Percentiles rank a stretch among this genome's conserved stretches.
These are phyloP conservation scores for Tardiomyces blankii DNA, from an alignment of 1,139 yeast species.

Conservation along the genomic window DNA sequence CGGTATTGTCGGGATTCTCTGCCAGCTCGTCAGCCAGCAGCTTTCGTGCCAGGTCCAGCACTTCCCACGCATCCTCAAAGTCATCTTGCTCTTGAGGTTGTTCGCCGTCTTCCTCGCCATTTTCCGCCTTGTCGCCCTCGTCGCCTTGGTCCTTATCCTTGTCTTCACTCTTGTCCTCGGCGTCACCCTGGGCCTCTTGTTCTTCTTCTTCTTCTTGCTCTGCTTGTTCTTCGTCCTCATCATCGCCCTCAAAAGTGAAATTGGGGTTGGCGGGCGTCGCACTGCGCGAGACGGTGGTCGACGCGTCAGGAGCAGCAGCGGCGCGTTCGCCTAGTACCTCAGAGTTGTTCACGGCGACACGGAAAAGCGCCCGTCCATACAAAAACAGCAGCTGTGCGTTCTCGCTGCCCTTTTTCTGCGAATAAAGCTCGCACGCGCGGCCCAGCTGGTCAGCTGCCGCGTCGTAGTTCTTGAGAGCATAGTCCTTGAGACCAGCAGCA, in stretches of 20 bases:
- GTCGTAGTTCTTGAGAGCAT: conserved; percentile 55
- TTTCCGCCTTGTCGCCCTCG: conserved; percentile 28
- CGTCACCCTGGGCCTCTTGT: conserved; percentile 23
- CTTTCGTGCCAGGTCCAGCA: conserved; percentile 63
- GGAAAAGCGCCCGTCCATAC: conserved; percentile 75
- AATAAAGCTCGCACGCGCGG: conserved; percentile 54
- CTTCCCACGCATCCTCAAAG: conserved; percentile 82
- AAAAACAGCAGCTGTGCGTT: conserved; percentile 63
- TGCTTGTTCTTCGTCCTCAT: conserved; percentile 33
- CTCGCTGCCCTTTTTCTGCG: conserved; percentile 37
- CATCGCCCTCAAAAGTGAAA: conserved; percentile 46
- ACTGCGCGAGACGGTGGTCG: background rate
- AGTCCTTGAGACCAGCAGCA: conserved; percentile 49
- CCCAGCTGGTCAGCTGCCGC: conserved; percentile 63
- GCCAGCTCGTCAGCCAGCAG: conserved; percentile 26
- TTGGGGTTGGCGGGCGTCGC: conserved; percentile 10
- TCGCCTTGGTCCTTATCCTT: conserved; percentile 24
- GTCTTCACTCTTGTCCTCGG: conserved; percentile 19
- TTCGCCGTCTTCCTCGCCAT: conserved; percentile 27
- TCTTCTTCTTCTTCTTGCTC: conserved; percentile 29
- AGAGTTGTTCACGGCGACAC: conserved; percentile 61
- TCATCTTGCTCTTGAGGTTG: conserved; percentile 40
- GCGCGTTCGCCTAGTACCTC: conserved; percentile 64
- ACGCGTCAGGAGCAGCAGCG: conserved; percentile 3
- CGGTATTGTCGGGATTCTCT: conserved; percentile 12